These are phyloP conservation scores for Xylaria sp. DNA, from an alignment of 2,329 filamentous ascomycete genomes.

Conservation along the genomic window DNA sequence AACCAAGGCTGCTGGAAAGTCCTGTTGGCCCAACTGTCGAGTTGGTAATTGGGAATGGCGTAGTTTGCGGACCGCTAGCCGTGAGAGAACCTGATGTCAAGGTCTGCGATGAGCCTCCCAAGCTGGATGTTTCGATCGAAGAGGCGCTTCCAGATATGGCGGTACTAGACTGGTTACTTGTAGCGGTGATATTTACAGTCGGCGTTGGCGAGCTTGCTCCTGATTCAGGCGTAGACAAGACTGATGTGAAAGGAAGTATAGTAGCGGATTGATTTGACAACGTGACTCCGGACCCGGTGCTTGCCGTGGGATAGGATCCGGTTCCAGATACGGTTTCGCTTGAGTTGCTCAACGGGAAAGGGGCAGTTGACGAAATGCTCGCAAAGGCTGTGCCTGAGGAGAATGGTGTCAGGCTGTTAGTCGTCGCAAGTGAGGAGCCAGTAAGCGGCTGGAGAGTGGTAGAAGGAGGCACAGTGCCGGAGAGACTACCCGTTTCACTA, in stretches of 20 bases:
- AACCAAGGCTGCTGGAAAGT: slow-evolving; percentile 12
- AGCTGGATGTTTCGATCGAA: slow-evolving; percentile 11
- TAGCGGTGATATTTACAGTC: background rate
- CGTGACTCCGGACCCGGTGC: slow-evolving; percentile 17
- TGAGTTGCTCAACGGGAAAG: slow-evolving; percentile 32
- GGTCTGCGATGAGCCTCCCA: slow-evolving; percentile 2
- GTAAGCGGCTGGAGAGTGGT: slow-evolving; percentile 4
- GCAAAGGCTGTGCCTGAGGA: slow-evolving; percentile 6
- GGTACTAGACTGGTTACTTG: slow-evolving; percentile 13
- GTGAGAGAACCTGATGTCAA: slow-evolving; percentile 12
- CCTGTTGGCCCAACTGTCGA: slow-evolving; percentile 35
- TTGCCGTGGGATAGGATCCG: slow-evolving; percentile 16
- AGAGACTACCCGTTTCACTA: slow-evolving; percentile 19
- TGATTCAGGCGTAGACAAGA: slow-evolving; percentile 7
- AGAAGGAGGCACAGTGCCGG: slow-evolving; percentile 17
- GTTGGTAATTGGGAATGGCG: slow-evolving; percentile 39
- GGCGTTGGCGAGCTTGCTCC: slow-evolving; percentile 8
- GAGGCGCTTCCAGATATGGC: background rate
- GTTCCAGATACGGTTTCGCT: slow-evolving; percentile 23
- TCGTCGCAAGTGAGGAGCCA: slow-evolving; percentile 3
- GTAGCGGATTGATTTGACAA: slow-evolving; percentile 7
- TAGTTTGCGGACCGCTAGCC: slow-evolving; percentile 27
- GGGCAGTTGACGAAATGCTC: slow-evolving; percentile 13
- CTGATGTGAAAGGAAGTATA: slow-evolving; percentile 1
- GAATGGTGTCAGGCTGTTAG: background rate